Evolutionary conservation across 441 rosid species (phyloP).

Genomic region (Macaranga tanarius): DNA sequence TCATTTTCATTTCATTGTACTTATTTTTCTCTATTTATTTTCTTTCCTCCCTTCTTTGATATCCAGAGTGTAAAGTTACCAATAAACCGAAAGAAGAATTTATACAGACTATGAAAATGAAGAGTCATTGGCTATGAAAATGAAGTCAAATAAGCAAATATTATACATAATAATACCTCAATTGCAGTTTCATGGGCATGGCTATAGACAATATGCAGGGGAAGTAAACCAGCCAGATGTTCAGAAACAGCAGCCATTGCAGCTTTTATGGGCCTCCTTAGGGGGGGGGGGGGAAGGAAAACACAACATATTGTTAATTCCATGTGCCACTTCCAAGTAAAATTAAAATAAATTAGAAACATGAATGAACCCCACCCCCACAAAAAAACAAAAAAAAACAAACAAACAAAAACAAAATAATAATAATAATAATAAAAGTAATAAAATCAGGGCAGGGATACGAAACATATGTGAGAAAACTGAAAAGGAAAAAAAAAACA

Average conservation of each 20-base stretch:
- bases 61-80: not conserved
- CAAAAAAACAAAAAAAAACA: no score
- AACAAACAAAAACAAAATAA: not conserved
- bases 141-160: constrained; percentile 4
- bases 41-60: no score
- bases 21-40: no score
- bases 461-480: not conserved
- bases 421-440: not conserved
- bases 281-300: constrained; percentile 9
- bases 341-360: not conserved
- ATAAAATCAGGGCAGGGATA: no score
- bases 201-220: constrained; percentile 96
- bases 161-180: constrained; percentile 56
- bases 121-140: not conserved
- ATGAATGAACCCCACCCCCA: not conserved
- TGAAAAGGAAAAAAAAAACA: not conserved
- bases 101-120: not conserved
- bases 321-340: not conserved
- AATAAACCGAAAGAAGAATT: not conserved
- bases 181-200: constrained; percentile 95
- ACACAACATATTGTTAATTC: not conserved
- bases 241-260: constrained; percentile 92
- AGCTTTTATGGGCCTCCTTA: constrained; percentile 91
- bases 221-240: constrained; percentile 96
- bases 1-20: no score